Percentiles rank a stretch among this genome's conserved stretches.
Conservation (phyloP, 192 early-diverging fungal species). For the Backusella tarrabulga region DNA sequence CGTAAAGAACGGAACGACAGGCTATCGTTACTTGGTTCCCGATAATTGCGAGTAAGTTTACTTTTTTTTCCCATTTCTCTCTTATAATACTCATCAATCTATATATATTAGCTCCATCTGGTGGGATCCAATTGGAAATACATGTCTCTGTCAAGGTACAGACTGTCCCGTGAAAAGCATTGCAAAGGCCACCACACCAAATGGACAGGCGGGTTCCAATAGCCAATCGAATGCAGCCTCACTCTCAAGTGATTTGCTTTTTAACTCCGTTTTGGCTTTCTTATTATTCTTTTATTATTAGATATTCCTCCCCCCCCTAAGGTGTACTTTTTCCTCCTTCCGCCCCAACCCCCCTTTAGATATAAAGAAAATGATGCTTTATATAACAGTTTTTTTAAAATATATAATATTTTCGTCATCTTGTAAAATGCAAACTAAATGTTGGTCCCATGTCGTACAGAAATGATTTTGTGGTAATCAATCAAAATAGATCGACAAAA, state of each 20-base stretch:
- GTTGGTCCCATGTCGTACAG: no score
- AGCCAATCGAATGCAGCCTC: not conserved
- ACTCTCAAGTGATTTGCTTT: not conserved
- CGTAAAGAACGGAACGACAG: conserved; percentile 25
- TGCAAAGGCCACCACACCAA: conserved; percentile 16
- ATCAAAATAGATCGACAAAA: not conserved
- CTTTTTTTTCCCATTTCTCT: not conserved
- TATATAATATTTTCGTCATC: no score
- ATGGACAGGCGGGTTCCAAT: not conserved
- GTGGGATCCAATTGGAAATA: conserved; percentile 63
- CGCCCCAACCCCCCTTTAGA: not conserved
- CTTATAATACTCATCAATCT: not conserved
- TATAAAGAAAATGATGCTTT: not conserved
- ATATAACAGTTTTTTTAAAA: not conserved
- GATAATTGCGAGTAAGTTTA: conserved; percentile 53
- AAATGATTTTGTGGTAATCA: not conserved
- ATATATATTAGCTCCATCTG: conserved; percentile 48
- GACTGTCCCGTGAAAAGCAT: conserved; percentile 54
- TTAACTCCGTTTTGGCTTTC: not conserved
- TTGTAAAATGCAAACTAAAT: no score
- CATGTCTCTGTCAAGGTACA: conserved; percentile 51
- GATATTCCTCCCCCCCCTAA: not conserved
- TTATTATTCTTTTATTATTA: conserved; percentile 1
- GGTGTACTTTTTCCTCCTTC: not conserved
- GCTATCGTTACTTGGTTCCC: conserved; percentile 44